Conservation (phyloP, 495 filamentous ascomycete genomes). For the Penicillium diatomitis region DNA sequence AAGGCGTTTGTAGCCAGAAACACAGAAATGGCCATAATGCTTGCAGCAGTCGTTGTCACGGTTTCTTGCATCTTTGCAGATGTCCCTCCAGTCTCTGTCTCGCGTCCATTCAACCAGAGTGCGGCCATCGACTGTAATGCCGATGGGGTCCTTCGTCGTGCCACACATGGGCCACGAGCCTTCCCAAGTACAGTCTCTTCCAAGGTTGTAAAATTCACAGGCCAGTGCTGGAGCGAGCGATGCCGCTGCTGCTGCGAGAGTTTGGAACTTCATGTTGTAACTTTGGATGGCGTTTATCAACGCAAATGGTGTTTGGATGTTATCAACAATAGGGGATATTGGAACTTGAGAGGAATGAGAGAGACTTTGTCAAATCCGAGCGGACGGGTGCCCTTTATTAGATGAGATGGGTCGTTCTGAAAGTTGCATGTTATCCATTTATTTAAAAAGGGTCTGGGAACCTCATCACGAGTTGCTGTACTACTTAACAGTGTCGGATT, state of each 20-base stretch:
- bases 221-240: neutral
- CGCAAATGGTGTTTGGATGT: neutral
- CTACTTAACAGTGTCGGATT: neutral
- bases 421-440: too few relatives aligned
- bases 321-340: neutral
- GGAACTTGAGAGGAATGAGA: neutral
- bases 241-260: neutral
- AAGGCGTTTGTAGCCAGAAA: conserved; percentile 7
- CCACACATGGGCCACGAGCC: conserved; percentile 2
- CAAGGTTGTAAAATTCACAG: conserved; percentile 1
- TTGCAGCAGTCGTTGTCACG: neutral
- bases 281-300: neutral
- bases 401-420: too few relatives aligned
- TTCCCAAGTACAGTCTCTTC: conserved; percentile 3
- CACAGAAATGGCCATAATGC: conserved; percentile 2
- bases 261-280: neutral
- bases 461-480: too few relatives aligned
- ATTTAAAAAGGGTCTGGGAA: too few relatives aligned
- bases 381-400: too few relatives aligned
- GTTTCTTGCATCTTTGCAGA: conserved; percentile 1
- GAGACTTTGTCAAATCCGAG: neutral
- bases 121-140: neutral
- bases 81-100: neutral
- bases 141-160: conserved; percentile 1
- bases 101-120: conserved; percentile 3